Conservation (phyloP, 1,284 basidiomycete species). For the Ganoderma multipileum region DNA sequence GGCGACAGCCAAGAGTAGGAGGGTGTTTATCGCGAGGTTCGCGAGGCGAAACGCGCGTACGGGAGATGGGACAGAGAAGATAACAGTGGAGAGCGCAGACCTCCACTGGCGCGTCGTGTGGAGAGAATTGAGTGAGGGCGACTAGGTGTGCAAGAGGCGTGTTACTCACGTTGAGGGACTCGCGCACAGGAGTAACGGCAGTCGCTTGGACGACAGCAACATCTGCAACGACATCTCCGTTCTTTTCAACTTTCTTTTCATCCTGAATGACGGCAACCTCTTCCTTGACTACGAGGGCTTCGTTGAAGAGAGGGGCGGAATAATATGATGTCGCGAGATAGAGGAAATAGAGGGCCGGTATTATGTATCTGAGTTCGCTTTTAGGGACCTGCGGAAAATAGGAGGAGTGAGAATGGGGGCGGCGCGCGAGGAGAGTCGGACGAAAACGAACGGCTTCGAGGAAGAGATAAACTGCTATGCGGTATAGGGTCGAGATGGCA, state of each 20-base stretch:
- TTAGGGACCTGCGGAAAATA: constrained; percentile 17
- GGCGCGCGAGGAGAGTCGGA: not conserved
- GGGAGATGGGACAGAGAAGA: constrained; percentile 55
- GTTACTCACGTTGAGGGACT: constrained; percentile 19
- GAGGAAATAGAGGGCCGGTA: constrained; percentile 24
- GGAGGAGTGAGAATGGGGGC: not conserved
- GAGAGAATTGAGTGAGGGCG: not conserved
- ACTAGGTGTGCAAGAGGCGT: constrained; percentile 1
- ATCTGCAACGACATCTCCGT: constrained; percentile 22
- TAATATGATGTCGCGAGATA: constrained; percentile 19
- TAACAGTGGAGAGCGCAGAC: constrained; percentile 39
- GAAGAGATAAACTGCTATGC: constrained; percentile 34
- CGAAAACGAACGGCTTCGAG: constrained; percentile 33
- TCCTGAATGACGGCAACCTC: constrained; percentile 21
- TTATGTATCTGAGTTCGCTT: constrained; percentile 21
- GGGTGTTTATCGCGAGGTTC: constrained; percentile 57
- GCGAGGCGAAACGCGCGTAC: constrained; percentile 44
- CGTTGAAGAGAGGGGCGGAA: constrained; percentile 20
- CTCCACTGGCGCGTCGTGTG: constrained; percentile 16
- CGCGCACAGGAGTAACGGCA: constrained; percentile 15
- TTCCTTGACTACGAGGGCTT: constrained; percentile 22
- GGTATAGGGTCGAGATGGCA: constrained; percentile 34
- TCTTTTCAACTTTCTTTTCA: constrained; percentile 19
- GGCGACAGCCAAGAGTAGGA: constrained; percentile 54
- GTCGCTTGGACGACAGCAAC: constrained; percentile 22